Evolutionary conservation across 352 stramenopile species (phyloP), one percentile per base, ranked within the genome.

Genomic region (Globisporangium camurandrum): DNA sequence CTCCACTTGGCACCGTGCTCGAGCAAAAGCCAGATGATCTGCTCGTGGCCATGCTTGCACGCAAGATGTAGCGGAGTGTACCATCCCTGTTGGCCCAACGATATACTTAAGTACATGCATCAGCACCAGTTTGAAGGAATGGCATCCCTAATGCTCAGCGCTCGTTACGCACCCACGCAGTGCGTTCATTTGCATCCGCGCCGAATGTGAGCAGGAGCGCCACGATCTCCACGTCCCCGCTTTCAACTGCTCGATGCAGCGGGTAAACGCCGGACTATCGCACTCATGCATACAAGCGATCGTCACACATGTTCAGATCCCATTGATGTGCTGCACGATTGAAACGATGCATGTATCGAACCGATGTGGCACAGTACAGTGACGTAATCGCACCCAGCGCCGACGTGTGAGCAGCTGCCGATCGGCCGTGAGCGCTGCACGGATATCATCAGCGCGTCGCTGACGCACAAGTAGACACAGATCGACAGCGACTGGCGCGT

Each of bases 61-160:
- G 80, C 80, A 40, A 92, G 64, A 47, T 92, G 80, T 19, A 92
- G 66, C 8, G 80, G 80, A 16, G 80, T 64, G 57, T 88, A 92
- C 77, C 80, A 88, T 27, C 80, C 80, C 73, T 84, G 45, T 37
- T 14, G 10, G n/a, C 38, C 40, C 28, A 38, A n/a, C 19, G 38
- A 16, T 38, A 34, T 46, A 52, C 9, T 44, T 44, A 20, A 44
- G 38, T 24, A n/a, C 22, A 4, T 27, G 38, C 11, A n/a, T 1
- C 17, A 44, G 14, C 16, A 9, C 7, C 17, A 3, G n/a, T n/a
- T n/a, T n/a, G n/a, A n/a, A n/a, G n/a, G n/a, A n/a, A n/a, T n/a
- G n/a, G n/a, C n/a, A n/a, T n/a, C n/a, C n/a, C n/a, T n/a, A n/a
- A n/a, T n/a, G n/a, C n/a, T n/a, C n/a, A n/a, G n/a, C n/a, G n/a